Evolutionary conservation across 2,329 filamentous ascomycete species (phyloP), one percentile per base, ranked within the genome.

Genomic region (Knoxdaviesia capensis): DNA sequence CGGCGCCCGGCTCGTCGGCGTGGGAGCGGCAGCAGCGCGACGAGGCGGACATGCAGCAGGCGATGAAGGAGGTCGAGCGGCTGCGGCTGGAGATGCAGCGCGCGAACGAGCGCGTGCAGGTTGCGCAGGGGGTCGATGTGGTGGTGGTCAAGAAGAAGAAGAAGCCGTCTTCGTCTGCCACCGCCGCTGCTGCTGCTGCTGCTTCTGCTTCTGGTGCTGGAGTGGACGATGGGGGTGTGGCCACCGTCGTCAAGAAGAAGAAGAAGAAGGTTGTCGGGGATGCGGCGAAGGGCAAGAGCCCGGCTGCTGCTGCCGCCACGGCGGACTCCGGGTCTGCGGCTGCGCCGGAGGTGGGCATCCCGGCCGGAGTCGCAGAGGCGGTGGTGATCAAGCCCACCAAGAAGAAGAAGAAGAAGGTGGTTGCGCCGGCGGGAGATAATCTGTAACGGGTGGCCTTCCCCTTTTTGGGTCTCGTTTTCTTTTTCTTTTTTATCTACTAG

Each of bases 31-130:
- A 78, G 48, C 71, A 79, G 54, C 73, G 71, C 10, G 85, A 93
- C 53, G 86, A 94, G 46, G 76, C 74, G 1, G 87, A 94, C 59
- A 93, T 94, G 84, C 76, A 74, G 38, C 76, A 75, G 52, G 90
- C 88, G 6, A 76, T 94, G 66, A 78, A 79, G 56, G 83, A 94
- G 56, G 82, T 98, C 3, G 88, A 96, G 62, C 69, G 77, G 41
- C 62, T 92, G 45, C 69, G 90, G 41, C 64, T 94, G 44, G 84
- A 94, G 59, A 94, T 96, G 86, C 82, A 87, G 59, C 65, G 81
- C 44, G 78, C 77, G 34, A 82, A 79, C 51, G 82, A 87, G 59
- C 65, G 80, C 43, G 77, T 87, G 34, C 71, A 81, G 49, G 71
- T 78, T 20, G 76, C 77, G 28, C 71, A 77, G 51, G 77, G 77